Base-by-base conservation (phyloP, 306 rosid species). In the Casuarina cunninghamiana region DNA sequence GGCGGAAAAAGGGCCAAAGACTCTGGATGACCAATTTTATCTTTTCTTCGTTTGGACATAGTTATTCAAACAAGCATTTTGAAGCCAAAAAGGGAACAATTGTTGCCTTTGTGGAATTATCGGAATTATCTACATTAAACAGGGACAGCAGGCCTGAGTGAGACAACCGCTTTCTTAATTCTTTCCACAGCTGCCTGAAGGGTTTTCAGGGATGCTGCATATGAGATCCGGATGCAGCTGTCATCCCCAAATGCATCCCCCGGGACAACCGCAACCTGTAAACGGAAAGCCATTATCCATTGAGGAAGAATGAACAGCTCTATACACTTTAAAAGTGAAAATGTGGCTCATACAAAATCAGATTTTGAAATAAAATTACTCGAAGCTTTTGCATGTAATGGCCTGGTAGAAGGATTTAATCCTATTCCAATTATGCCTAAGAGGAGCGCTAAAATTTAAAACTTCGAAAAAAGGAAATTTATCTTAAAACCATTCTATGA, bases 241-340 rank as follows among this genome's bases (percentile, higher is more conserved):
- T 93, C 93, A 55, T 96, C 90, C 62, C 99, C 97, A 71, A 93
- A 96, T 43, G 96, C 99, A 83, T 88, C 89, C 75, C 99, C 99
- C 0, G 99, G 99, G 46, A 96, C 99, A 55, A 93, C 51, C 9
- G 99, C 99, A 58, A 96, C 97, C 99, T 96, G 91, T 53, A 77
- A 87, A 38, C 72, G 72, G 78, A 78, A 17, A 60, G 41, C 44
- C 78, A 57, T 53, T 67, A 69, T 26, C 73, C n/a, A 11, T 16
- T 72, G 61, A 80, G 49, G 42, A 73, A 12, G 46, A 65, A 53
- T 7, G 43, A 43, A 44, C 17, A 11, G 76, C 73, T 42, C 16
- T 21, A 54, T 53, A 35, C 17, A 2, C 19, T 42, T 10, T 11
- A 12, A 3, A 10, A 44, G 69, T 1, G 13, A 75, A 49, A 44